Base-by-base conservation (phyloP, 2,329 filamentous ascomycete genomes). In the Colletotrichum musae region DNA sequence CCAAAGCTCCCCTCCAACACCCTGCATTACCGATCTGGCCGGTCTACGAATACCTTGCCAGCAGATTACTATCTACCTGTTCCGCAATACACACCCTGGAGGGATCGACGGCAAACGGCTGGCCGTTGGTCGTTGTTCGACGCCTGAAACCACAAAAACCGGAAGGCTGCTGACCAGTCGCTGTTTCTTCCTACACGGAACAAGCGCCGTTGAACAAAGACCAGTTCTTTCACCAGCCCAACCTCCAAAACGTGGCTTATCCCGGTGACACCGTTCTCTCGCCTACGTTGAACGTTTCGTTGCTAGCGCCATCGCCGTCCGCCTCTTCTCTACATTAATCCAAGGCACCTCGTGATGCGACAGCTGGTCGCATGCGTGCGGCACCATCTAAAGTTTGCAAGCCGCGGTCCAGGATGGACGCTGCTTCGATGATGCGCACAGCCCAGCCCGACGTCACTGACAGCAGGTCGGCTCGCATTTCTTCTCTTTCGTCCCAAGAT, bases 361-460 rank as follows among this genome's bases (percentile, higher is more conserved):
- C 39, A 16, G 2, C 26, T 60, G 39, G 39, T 65, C n/a, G 47
- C 63, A 59, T 24, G 28, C 15, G 36, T 65, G 36, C 50, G 50
- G 48, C 56, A 66, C 48, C 57, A 32, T 53, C 16, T 3, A 53
- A 60, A 60, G 16, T 15, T 52, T 41, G 48, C 18, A n/a, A 59
- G 48, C 57, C 18, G 51, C 51, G 53, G 36, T 15, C 58, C 24
- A 45, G 64, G 59, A 50, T 68, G 50, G 43, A 45, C 59, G 64
- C 53, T 50, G 63, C 56, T 65, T 48, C n/a, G 9, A 48, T 36
- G 5, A 57, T n/a, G 28, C 39, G 51, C 64, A 58, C 64, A 57
- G 18, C 61, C 52, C 61, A 62, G 24, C 43, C 15, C 63, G 54
- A 56, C 36, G 63, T 70, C 63, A 61, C 45, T 70, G 63, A 53